These are phyloP conservation scores for Mallotus nudiflorus DNA, from an alignment of 345 rosid species.

Conservation along the genomic window DNA sequence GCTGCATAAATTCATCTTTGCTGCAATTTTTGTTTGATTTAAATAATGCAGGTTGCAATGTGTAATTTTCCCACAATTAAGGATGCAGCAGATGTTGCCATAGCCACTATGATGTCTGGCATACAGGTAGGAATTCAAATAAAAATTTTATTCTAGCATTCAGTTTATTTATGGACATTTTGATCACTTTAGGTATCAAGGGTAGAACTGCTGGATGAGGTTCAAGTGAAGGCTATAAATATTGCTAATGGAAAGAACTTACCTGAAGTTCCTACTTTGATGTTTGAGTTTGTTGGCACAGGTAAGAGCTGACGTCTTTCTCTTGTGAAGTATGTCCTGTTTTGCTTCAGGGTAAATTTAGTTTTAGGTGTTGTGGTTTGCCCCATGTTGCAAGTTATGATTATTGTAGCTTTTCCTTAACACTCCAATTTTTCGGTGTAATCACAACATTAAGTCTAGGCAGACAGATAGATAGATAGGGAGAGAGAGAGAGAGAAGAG, in stretches of 20 bases:
- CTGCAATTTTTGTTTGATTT: constrained; percentile 1
- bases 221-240: constrained; percentile 80
- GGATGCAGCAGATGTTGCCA: constrained; percentile 98
- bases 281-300: constrained; percentile 94
- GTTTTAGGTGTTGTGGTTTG: not conserved
- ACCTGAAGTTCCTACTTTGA: constrained; percentile 80
- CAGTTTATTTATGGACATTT: constrained; percentile 18
- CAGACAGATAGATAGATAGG: no score
- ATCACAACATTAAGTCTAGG: not conserved
- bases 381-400: not conserved
- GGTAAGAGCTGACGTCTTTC: constrained; percentile 39
- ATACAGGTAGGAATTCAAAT: constrained; percentile 60
- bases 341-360: not conserved
- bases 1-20: not conserved
- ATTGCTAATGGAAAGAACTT: constrained; percentile 79
- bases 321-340: not conserved
- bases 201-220: constrained; percentile 89
- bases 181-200: constrained; percentile 66
- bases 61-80: constrained; percentile 88
- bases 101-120: constrained; percentile 80
- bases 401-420: no score
- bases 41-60: constrained; percentile 75
- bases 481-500: no score
- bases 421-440: not conserved
- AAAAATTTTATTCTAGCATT: constrained; percentile 14